Evolutionary conservation across 768 basidiomycete species (phyloP).

Genomic region (Leucocoprinus leucothites): DNA sequence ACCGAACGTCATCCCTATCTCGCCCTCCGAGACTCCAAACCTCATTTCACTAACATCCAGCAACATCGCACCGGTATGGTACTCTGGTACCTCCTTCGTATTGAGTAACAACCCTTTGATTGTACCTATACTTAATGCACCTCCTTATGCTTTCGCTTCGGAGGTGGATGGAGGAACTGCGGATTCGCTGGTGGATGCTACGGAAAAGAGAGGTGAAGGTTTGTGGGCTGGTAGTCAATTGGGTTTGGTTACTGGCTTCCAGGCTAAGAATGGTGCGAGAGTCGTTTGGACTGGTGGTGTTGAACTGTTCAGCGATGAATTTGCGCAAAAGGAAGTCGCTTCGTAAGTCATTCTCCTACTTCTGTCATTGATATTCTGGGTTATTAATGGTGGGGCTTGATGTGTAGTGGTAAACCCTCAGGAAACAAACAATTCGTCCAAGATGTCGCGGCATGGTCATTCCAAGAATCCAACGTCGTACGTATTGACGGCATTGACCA

Average conservation of each 20-base stretch:
- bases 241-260: conserved; percentile 85
- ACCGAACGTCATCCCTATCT: conserved; percentile 64
- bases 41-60: conserved; percentile 35
- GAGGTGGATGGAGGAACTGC: conserved; percentile 64
- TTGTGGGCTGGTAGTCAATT: conserved; percentile 80
- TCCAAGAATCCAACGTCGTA: conserved; percentile 82
- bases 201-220: conserved; percentile 74
- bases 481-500: conserved; percentile 76
- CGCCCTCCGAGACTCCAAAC: conserved; percentile 28
- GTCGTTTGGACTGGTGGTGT: conserved; percentile 80
- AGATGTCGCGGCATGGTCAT: conserved; percentile 85
- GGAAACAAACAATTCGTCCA: conserved; percentile 74
- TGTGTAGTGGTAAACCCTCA: conserved; percentile 57
- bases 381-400: too few species aligned
- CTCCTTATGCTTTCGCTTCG: conserved; percentile 71
- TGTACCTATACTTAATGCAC: conserved; percentile 78
- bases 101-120: conserved; percentile 73
- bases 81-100: conserved; percentile 67
- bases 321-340: conserved; percentile 57
- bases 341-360: conserved; percentile 40
- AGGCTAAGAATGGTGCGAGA: conserved; percentile 74
- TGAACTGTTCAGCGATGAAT: conserved; percentile 77
- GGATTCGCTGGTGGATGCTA: conserved; percentile 64
- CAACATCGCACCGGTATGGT: conserved; percentile 63
- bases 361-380: neutral